Conservation (phyloP, 371 early-diverging fungal genomes). For the Syncephalastrum monosporum region DNA sequence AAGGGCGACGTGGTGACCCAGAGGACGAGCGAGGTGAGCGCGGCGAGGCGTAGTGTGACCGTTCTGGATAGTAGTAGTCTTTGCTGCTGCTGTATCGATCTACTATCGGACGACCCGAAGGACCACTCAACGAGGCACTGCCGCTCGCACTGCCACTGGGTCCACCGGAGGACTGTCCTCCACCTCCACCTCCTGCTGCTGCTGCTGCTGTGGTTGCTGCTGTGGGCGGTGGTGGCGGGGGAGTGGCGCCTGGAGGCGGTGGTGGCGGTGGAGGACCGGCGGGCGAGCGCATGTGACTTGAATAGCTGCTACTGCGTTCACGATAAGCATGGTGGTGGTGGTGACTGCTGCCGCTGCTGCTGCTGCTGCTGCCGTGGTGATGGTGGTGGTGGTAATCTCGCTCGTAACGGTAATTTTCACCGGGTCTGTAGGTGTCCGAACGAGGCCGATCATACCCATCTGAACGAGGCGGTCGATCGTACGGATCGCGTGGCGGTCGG, state of each 20-base stretch:
- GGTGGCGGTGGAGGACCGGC: constrained; percentile 2
- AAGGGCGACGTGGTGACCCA: constrained; percentile 35
- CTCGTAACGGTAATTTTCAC: constrained; percentile 44
- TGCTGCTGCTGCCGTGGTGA: constrained; percentile 30
- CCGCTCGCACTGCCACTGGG: constrained; percentile 8
- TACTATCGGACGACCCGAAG: neutral
- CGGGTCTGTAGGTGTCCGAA: constrained; percentile 44
- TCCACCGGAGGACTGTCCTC: neutral
- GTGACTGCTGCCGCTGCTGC: constrained; percentile 5
- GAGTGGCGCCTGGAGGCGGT: constrained; percentile 1
- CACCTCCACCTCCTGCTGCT: neutral
- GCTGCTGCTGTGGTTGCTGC: no score
- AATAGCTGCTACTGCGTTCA: constrained; percentile 15
- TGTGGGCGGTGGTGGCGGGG: constrained; percentile 9
- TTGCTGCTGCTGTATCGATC: constrained; percentile 11
- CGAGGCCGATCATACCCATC: constrained; percentile 21
- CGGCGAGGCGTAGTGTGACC: constrained; percentile 16
- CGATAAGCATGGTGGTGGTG: constrained; percentile 23
- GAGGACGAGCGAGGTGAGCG: constrained; percentile 29
- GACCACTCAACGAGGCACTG: constrained; percentile 3
- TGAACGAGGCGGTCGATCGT: no score
- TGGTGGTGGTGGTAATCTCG: constrained; percentile 39
- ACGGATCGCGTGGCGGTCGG: constrained; percentile 5
- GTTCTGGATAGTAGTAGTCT: constrained; percentile 17
- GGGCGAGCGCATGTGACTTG: constrained; percentile 9